Evolutionary conservation across 106 monocot genomes (phyloP).

Genomic region (Dendrobium catenatum): DNA sequence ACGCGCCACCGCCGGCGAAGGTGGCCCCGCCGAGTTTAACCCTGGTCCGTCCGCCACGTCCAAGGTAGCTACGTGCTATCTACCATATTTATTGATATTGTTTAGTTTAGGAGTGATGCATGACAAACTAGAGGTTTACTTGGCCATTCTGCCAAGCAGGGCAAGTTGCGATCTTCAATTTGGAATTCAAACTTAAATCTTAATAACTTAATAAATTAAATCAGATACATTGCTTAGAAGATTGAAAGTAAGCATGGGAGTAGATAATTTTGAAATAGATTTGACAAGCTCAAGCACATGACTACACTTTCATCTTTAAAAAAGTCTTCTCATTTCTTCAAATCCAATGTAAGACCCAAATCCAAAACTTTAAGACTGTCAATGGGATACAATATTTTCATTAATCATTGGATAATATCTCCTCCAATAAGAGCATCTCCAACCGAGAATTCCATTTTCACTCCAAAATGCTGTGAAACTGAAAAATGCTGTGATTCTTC

Average conservation of each 20-base stretch:
- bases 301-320: not conserved
- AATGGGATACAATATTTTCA: too few species aligned
- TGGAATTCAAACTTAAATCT: not conserved
- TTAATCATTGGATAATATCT: too few species aligned
- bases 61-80: not conserved
- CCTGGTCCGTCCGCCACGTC: not conserved
- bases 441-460: too few species aligned
- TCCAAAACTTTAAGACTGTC: too few species aligned
- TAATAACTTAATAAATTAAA: not conserved
- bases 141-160: not conserved
- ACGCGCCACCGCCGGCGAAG: not conserved
- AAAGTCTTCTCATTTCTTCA: too few species aligned
- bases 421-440: too few species aligned
- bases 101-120: not conserved
- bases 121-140: not conserved
- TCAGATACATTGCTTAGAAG: not conserved
- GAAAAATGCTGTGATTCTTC: too few species aligned
- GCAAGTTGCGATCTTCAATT: not conserved
- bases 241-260: not conserved
- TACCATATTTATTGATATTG: too few species aligned
- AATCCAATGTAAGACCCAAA: too few species aligned
- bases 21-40: conserved; percentile 1
- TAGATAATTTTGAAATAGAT: not conserved
- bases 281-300: not conserved
- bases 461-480: too few species aligned